Evolutionary conservation across 768 basidiomycete genomes (phyloP), one percentile per base, ranked within the genome.

Genomic region (Boletus rubroflammeus): DNA sequence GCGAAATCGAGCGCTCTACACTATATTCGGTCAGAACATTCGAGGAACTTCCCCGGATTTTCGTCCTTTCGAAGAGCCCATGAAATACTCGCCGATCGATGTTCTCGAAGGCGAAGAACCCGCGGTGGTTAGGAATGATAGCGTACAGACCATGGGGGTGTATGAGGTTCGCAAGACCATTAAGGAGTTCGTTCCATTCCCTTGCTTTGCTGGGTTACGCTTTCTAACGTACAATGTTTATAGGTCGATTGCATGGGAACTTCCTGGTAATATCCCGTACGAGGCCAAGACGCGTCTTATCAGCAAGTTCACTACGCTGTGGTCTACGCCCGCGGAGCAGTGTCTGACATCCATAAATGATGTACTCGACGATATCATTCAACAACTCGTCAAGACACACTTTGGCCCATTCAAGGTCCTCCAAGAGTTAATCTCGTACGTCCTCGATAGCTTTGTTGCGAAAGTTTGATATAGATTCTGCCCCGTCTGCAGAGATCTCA

Each of bases 361-460:
- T 11, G 64, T 73, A 2, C 62, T 77, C 5, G 61, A 64, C 17
- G 58, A 69, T 34, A 47, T 70, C 13, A 54, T 76, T 5, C 54
- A 67, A 13, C n/a, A 50, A 1, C 64, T 71, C 13, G 56, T 76
- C 28, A 53, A 65, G 6, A 51, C 55, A 2, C 70, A 73, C 47
- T 83, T 81, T 54, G 72, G 72, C 3, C 70, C 71, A 5, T 81
- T 78, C 52, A 66, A 53, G 15, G 35, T 61, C 11, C 71, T 81
- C 0, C 62, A 72, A 42, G 53, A 55, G 5, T 54, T 68, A 48
- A 57, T 80, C 21, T 67, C 60, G 79, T 80, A 54, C 10, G 71
- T 67, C 8, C 5, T 32, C 29, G 13, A 40, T 9, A 17, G 6
- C 13, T 15, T 13, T 43, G 14, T 36, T 51, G 8, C 10, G 10